A percentile compares a stretch with the other conserved stretches of the same genome.
Evolutionary conservation across 2,329 filamentous ascomycete species (phyloP).

Genomic region (Arthrobotrys pseudoclavata): DNA sequence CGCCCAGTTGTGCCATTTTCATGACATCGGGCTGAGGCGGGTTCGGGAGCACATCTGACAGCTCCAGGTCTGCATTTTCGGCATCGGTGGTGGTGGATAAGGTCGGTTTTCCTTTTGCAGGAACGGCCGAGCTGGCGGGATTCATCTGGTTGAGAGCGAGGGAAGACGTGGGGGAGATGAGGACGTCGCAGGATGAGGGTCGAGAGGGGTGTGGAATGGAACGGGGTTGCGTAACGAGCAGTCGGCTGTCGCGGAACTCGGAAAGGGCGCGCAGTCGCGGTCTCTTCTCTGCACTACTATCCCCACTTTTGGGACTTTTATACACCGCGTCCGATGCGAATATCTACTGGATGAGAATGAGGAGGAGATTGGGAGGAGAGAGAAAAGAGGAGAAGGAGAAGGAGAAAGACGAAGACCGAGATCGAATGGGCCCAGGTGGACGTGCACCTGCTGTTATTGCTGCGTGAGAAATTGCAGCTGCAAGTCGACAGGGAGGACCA

Average conservation of each 20-base stretch:
- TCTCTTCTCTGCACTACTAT: neutral
- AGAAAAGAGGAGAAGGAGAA: conserved; percentile 74
- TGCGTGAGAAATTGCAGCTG: conserved; percentile 62
- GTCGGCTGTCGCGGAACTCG: conserved; percentile 48
- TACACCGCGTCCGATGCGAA: neutral
- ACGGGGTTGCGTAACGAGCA: conserved; percentile 38
- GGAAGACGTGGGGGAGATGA: neutral
- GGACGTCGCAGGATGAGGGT: neutral
- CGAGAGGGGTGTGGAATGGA: conserved; percentile 22
- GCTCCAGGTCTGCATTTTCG: conserved; percentile 51
- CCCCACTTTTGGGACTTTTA: neutral
- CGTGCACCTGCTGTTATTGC: conserved; percentile 97
- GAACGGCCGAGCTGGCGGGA: conserved; percentile 58
- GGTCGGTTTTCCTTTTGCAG: conserved; percentile 59
- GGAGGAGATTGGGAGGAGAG: conserved; percentile 71
- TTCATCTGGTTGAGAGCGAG: conserved; percentile 42
- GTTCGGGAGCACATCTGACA: conserved; percentile 52
- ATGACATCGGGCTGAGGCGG: conserved; percentile 77
- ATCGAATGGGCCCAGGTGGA: no score
- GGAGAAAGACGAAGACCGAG: conserved; percentile 95
- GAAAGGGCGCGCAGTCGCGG: conserved; percentile 9
- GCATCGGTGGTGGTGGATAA: conserved; percentile 55
- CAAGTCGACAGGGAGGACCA: conserved; percentile 28
- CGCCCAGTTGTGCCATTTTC: conserved; percentile 91
- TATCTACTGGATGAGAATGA: conserved; percentile 74